Evolutionary conservation across 2,329 filamentous ascomycete species (phyloP).

Genomic region (Bimuria novae-zelandiae): DNA sequence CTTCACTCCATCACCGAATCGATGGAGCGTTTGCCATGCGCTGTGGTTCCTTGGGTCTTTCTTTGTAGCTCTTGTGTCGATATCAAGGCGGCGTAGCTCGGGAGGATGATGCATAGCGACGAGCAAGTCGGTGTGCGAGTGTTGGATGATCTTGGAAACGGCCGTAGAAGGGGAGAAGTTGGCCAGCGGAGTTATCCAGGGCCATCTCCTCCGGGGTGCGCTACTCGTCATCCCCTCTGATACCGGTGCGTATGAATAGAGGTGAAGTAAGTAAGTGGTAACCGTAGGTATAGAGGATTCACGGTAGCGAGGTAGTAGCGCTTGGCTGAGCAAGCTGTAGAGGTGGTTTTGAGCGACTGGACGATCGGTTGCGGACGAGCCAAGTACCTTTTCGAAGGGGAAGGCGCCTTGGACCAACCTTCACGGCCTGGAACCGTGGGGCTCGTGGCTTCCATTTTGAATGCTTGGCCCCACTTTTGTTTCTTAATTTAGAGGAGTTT

Average conservation of each 20-base stretch:
- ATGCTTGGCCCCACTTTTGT: too few relatives aligned
- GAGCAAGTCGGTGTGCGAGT: neutral
- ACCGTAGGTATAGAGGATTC: neutral
- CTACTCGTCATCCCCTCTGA: neutral
- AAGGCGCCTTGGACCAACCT: neutral
- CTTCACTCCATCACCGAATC: neutral
- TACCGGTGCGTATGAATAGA: neutral
- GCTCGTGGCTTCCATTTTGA: neutral
- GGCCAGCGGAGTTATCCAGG: neutral
- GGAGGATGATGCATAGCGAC: neutral
- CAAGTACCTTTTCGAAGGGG: neutral
- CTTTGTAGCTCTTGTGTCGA: neutral
- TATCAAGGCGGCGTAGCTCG: neutral
- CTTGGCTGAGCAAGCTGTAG: too few relatives aligned
- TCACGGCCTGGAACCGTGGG: too few relatives aligned
- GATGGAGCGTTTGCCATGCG: neutral
- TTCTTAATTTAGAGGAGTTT: too few relatives aligned
- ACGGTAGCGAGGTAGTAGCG: too few relatives aligned
- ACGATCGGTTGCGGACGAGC: too few relatives aligned
- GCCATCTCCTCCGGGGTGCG: neutral
- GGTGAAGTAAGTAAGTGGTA: neutral
- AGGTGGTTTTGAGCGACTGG: too few relatives aligned
- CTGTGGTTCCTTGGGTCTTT: neutral
- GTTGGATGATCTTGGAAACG: neutral
- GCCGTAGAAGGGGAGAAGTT: neutral